Evolutionary conservation across 306 rosid species (phyloP), one percentile per base, ranked within the genome.

Genomic region (Hippophae gyantsensis): DNA sequence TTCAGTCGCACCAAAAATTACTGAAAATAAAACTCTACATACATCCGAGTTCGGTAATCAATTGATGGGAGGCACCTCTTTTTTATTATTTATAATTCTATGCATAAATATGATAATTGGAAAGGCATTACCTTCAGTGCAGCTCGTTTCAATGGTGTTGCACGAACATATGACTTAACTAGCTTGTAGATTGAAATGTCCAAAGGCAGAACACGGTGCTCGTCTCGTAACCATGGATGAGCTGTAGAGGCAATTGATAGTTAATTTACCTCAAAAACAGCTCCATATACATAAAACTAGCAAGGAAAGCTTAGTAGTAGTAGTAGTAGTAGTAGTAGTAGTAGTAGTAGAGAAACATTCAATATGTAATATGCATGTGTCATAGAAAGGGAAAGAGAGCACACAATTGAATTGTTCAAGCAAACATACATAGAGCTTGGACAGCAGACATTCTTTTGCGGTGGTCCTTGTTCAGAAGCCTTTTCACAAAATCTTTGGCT

Each of bases 381-480:
- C 62, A 8, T 7, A 23, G 44, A 56, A 38, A 49, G 25, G 48
- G 45, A 12, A 7, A 40, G 63, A 38, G 10, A 58, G 58, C 32
- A 49, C 23, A 11, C 27, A 49, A 38, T 40, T 44, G 10, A 59
- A 45, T 51, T n/a, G 45, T 42, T 54, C 4, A 51, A 57, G 40
- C 13, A 61, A 18, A 57, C 83, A 79, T 78, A 85, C 98, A 48
- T 63, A 87, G 71, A 72, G 98, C 98, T 80, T 92, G 98, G 55
- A 85, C 93, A 60, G 96, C 98, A 32, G 87, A 83, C 98, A 92
- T 92, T 72, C 98, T 78, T 76, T 92, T 92, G 56, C 98, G 76
- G 71, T 85, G 96, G 64, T 92, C 98, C 79, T 87, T 92, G 82
- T 92, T 92, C 69, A 92, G 76, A 72, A 92, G 96, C 68, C 93